These are phyloP conservation scores for Camellia sinensis DNA, from an alignment of 148 eudicot species.

Conservation along the genomic window DNA sequence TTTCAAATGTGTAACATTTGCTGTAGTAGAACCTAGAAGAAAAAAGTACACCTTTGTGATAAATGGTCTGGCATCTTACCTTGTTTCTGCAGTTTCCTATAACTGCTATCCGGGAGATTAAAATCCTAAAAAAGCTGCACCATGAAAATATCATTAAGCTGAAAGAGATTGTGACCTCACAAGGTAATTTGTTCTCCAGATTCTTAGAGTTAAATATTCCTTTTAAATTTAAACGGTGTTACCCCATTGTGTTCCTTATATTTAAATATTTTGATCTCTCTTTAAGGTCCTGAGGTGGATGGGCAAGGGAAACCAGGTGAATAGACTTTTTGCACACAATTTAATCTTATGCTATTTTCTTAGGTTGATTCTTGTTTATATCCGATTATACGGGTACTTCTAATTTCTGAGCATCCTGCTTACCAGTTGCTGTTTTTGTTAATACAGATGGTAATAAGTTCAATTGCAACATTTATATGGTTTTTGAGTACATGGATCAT, in stretches of 20 bases:
- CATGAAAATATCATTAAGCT: constrained; percentile 49
- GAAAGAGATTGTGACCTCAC: constrained; percentile 56
- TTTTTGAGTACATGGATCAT: constrained; percentile 73
- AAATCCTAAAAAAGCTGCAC: constrained; percentile 38
- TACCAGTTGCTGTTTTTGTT: background rate
- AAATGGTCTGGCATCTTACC: constrained; percentile 11
- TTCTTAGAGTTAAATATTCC: background rate
- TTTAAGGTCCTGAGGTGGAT: constrained; percentile 30
- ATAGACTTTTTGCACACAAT: background rate
- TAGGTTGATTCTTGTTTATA: background rate
- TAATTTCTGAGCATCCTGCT: background rate
- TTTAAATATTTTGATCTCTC: background rate
- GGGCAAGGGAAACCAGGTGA: constrained; percentile 27
- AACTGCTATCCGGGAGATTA: constrained; percentile 54
- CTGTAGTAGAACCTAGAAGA: background rate
- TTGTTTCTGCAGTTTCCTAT: constrained; percentile 51
- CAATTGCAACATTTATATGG: constrained; percentile 58
- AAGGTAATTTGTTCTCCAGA: constrained; percentile 31
- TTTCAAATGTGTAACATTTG: background rate
- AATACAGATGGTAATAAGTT: constrained; percentile 47
- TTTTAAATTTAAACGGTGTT: background rate
- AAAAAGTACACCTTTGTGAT: background rate
- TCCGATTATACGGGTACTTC: background rate
- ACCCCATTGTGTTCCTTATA: constrained; percentile 4
- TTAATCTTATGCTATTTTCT: background rate